Evolutionary conservation across 148 eudicot genomes (phyloP).

Genomic region (Nepenthes mirabilis): DNA sequence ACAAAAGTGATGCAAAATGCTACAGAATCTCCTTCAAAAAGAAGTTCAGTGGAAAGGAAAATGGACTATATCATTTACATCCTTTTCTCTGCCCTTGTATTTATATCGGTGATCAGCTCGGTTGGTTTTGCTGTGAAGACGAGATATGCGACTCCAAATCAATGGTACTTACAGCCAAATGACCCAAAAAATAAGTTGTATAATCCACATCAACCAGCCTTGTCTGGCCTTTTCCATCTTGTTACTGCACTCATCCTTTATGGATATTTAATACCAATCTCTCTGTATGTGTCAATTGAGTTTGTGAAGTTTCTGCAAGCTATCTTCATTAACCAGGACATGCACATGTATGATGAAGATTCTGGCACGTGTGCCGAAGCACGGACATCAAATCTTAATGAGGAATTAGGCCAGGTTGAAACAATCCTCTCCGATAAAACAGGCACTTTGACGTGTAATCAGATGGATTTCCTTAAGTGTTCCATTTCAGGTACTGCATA

Average conservation of each 20-base stretch:
- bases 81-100: constrained; percentile 65
- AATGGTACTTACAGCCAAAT: constrained; percentile 76
- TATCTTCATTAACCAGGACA: constrained; percentile 66
- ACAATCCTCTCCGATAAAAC: constrained; percentile 98
- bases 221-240: constrained; percentile 62
- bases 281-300: constrained; percentile 90
- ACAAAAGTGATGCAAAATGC: constrained; percentile 94
- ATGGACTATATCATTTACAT: constrained; percentile 84
- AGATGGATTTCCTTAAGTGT: constrained; percentile 93
- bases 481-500: constrained; percentile 77
- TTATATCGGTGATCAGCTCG: constrained; percentile 79
- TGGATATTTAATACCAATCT: constrained; percentile 88
- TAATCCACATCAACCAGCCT: constrained; percentile 36
- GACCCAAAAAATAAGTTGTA: constrained; percentile 20
- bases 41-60: constrained; percentile 73
- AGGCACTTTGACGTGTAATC: constrained; percentile 91
- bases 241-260: constrained; percentile 84
- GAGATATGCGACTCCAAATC: constrained; percentile 37
- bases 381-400: constrained; percentile 83
- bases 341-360: constrained; percentile 81
- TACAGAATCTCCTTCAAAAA: constrained; percentile 80
- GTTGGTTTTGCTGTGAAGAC: constrained; percentile 61
- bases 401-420: constrained; percentile 92
- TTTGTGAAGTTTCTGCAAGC: constrained; percentile 95
- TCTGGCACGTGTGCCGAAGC: constrained; percentile 87